Evolutionary conservation across 176 grass and related monocot genomes (phyloP).

Genomic region (Triticum dicoccoides): DNA sequence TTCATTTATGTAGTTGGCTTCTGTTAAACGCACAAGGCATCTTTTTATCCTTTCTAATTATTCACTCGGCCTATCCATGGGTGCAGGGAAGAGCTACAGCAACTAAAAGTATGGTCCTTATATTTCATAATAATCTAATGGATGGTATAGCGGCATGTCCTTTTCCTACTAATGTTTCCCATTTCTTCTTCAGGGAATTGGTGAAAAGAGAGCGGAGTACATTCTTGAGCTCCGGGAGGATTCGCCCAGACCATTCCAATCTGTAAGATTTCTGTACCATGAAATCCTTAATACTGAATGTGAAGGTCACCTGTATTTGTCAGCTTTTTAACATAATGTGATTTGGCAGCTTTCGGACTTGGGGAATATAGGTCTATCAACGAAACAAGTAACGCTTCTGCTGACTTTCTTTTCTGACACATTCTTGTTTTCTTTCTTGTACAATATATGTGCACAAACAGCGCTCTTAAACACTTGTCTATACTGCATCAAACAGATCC

Average conservation of each 20-base stretch:
- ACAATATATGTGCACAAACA: not conserved
- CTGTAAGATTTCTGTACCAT: constrained; percentile 48
- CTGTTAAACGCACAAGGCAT: not conserved
- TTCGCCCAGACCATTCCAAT: constrained; percentile 70
- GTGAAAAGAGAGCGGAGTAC: constrained; percentile 79
- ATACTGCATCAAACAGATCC: constrained; percentile 38
- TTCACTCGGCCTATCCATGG: constrained; percentile 26
- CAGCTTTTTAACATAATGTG: constrained; percentile 26
- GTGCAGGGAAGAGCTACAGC: constrained; percentile 84
- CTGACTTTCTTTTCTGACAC: not conserved
- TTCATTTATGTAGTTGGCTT: constrained; percentile 9
- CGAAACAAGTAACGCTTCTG: constrained; percentile 66
- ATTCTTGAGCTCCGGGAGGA: constrained; percentile 79
- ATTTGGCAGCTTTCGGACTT: constrained; percentile 71
- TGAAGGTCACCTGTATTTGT: constrained; percentile 12
- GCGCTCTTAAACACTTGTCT: not conserved
- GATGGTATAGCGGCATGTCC: constrained; percentile 6
- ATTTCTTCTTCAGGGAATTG: constrained; percentile 69
- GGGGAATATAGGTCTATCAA: constrained; percentile 77
- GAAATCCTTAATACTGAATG: not conserved
- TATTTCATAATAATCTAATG: constrained; percentile 19
- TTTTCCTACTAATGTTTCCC: constrained; percentile 13
- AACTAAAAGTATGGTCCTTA: constrained; percentile 60
- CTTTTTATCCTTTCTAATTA: constrained; percentile 29
- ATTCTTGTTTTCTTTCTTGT: not conserved